Base-by-base conservation (phyloP, 2,329 filamentous ascomycete species). In the Cercospora citrullina region DNA sequence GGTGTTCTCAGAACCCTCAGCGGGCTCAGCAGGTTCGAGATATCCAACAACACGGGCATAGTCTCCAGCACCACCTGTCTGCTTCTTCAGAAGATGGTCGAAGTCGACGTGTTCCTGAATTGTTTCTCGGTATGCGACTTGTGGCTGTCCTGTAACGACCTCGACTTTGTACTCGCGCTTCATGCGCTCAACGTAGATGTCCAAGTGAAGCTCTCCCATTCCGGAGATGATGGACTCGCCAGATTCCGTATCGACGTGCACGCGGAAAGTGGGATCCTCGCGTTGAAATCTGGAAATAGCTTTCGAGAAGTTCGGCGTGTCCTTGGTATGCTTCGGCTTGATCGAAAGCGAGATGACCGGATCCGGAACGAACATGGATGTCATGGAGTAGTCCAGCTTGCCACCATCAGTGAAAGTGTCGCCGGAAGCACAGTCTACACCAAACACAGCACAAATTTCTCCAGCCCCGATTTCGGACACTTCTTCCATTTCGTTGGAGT, bases 401-500 rank as follows among this genome's bases (percentile, higher is more conserved):
- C 89, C 87, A 70, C 94, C 95, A 77, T 99, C 95, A 18, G 95
- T 98, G 82, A 99, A 99, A 53, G 94, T 98, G 80, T 99, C 95
- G 75, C 95, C 95, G 53, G 94, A 98, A 39, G 95, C 94, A 80
- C 95, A 99, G 76, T 99, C 95, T 64, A 99, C 92, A 77, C 95
- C 95, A 78, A 99, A 99, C 68, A 99, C 95, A 69, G 95, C 95
- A 79, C 95, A 99, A 72, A 99, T 99, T 81, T 99, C 95, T 81
- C 95, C 95, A 64, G 95, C 94, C 63, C 94, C 93, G 71, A 99
- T 91, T 80, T 97, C 94, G 65, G 83, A 85, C 31, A 97, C 93
- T 77, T 99, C 95, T 80, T 99, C 95, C 94, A 99, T 97, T 78
- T 99, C 95, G 79, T 98, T 97, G 57, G 94, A 97, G 84, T 99